Evolutionary conservation across 2,329 filamentous ascomycete species (phyloP).

Genomic region (Aspergillus ustus): DNA sequence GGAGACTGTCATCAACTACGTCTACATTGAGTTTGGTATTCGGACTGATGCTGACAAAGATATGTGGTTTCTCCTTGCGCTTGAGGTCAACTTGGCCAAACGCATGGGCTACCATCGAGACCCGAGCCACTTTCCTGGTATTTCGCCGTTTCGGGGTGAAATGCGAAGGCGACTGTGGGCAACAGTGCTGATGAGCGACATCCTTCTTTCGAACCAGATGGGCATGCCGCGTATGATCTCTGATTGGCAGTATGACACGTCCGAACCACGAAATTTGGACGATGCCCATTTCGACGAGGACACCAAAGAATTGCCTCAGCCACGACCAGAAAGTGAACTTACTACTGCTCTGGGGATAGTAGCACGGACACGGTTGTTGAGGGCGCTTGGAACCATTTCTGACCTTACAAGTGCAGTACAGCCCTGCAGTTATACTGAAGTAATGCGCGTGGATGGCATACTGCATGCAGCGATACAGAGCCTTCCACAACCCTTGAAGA

Average conservation of each 20-base stretch:
- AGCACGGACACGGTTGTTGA: constrained; percentile 37
- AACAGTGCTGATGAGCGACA: constrained; percentile 56
- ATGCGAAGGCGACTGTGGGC: constrained; percentile 50
- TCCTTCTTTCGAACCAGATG: constrained; percentile 65
- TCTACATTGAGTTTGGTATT: constrained; percentile 58
- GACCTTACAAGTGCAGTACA: constrained; percentile 35
- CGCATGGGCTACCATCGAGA: constrained; percentile 65
- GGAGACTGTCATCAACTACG: constrained; percentile 60
- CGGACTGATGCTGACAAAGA: constrained; percentile 59
- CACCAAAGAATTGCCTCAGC: constrained; percentile 54
- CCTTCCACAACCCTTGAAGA: constrained; percentile 21
- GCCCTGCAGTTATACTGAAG: background rate
- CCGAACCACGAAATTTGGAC: constrained; percentile 59
- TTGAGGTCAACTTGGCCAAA: constrained; percentile 62
- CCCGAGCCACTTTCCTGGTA: constrained; percentile 55
- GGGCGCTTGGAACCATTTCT: constrained; percentile 35
- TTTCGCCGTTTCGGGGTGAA: constrained; percentile 60
- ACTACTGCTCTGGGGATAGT: constrained; percentile 48
- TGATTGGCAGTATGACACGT: constrained; percentile 62
- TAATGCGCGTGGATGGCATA: background rate
- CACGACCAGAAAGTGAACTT: constrained; percentile 57
- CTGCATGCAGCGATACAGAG: background rate
- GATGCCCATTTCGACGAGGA: constrained; percentile 63
- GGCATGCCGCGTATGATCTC: constrained; percentile 66
- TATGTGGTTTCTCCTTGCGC: constrained; percentile 57